Evolutionary conservation across 805 yeast species (phyloP).

Genomic region (Wickerhamiella brachini): DNA sequence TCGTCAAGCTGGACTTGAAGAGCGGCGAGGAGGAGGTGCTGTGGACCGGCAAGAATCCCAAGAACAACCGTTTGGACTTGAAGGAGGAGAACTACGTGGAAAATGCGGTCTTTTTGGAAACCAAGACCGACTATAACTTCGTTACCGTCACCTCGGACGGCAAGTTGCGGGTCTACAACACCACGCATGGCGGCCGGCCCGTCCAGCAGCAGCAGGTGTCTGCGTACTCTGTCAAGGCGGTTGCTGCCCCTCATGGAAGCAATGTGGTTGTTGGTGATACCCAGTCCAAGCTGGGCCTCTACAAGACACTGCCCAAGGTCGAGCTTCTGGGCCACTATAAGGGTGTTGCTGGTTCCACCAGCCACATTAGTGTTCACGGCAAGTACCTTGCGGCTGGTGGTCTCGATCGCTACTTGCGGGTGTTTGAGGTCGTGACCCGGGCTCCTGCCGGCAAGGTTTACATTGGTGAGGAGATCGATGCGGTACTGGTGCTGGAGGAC

Average conservation of each 20-base stretch:
- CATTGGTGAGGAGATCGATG: constrained; percentile 55
- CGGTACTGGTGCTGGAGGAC: constrained; percentile 36
- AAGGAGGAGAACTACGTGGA: constrained; percentile 75
- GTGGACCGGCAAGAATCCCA: constrained; percentile 73
- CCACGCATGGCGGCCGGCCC: constrained; percentile 58
- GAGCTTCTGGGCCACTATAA: constrained; percentile 53
- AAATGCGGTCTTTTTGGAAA: constrained; percentile 33
- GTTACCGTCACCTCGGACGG: constrained; percentile 64
- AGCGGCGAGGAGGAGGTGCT: constrained; percentile 22
- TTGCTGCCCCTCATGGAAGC: constrained; percentile 26
- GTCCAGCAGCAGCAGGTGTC: constrained; percentile 38
- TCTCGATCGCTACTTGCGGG: constrained; percentile 73
- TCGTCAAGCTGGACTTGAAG: constrained; percentile 23
- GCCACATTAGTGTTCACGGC: constrained; percentile 20
- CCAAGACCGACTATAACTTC: constrained; percentile 24
- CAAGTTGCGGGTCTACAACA: constrained; percentile 60
- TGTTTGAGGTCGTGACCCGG: constrained; percentile 49
- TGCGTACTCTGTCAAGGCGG: constrained; percentile 38
- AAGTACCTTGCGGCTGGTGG: constrained; percentile 60
- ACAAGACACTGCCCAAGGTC: constrained; percentile 5
- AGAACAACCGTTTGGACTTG: constrained; percentile 61
- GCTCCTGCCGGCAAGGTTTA: constrained; percentile 57
- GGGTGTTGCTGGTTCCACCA: constrained; percentile 66
- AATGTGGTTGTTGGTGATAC: constrained; percentile 60
- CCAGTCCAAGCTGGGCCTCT: constrained; percentile 43